Base-by-base conservation (phyloP, 2,329 filamentous ascomycete genomes). In the Lasiodiplodia theobromae region DNA sequence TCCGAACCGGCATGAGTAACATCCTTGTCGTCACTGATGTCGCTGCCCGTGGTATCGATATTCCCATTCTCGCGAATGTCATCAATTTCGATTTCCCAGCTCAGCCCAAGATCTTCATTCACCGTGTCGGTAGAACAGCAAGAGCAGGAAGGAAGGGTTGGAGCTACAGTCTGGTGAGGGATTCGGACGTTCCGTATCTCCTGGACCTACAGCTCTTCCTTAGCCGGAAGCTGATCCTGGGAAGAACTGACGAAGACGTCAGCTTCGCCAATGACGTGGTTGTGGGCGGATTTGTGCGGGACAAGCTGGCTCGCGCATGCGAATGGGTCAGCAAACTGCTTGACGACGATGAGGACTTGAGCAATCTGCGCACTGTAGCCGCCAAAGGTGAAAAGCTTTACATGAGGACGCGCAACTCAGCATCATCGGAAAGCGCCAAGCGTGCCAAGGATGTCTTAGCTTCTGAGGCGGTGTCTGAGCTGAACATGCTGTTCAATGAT, bases 21-120 rank as follows among this genome's bases (percentile, higher is more conserved):
- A 94, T 99, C 58, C 83, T 99, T 10, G 94, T 99, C 2, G 95
- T 98, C 54, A 99, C 96, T 1, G 96, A 99, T 78, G 94, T 99
- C 66, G 96, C 96, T 16, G 96, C 96, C 25, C 88, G 96, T 85
- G 95, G 96, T 88, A 96, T 99, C 70, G 96, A 99, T 88, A 97
- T 99, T 73, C 96, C 96, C 0, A 88, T 97, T 57, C 86, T 99
- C 44, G 94, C 93, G 68, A 98, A 99, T 77, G 96, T 99, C 69
- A 95, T 99, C 84, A 98, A 99, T 84, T 99, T 97, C 80, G 95
- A 98, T 77, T 99, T 99, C 72, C 95, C 96, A 3, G 92, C 95
- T 1, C 96, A 98, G 75, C 93, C 96, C 23, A 99, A 99, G 81
- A 90, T 99, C 52, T 99, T 96, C 75, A 92, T 99, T 34, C 96